Evolutionary conservation across 1,284 basidiomycete species (phyloP).

Genomic region (Rhodotorula sp.): DNA sequence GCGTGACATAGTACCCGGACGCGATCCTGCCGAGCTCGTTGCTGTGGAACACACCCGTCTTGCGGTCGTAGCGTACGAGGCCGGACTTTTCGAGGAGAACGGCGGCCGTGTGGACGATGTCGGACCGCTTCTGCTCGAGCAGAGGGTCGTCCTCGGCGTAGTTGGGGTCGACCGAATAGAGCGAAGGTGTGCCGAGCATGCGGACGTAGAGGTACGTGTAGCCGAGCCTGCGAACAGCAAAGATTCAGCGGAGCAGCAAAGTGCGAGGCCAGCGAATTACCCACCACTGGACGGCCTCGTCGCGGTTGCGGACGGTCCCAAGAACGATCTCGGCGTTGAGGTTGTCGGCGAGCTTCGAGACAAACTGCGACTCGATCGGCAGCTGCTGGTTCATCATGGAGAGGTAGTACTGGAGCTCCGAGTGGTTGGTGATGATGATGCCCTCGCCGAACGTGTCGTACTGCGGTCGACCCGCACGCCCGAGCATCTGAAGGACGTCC

Average conservation of each 20-base stretch:
- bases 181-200: conserved; percentile 83
- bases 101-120: conserved; percentile 92
- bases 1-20: conserved; percentile 94
- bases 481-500: conserved; percentile 98
- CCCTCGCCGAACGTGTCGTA: conserved; percentile 98
- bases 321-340: conserved; percentile 97
- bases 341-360: conserved; percentile 89
- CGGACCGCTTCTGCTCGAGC: conserved; percentile 80
- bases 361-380: conserved; percentile 95
- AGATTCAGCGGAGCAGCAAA: not conserved
- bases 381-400: conserved; percentile 91
- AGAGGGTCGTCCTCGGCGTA: conserved; percentile 82
- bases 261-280: conserved; percentile 27
- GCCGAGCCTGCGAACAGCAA: conserved; percentile 56
- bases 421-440: conserved; percentile 97
- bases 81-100: conserved; percentile 91
- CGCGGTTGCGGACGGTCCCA: conserved; percentile 89
- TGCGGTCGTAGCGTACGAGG: conserved; percentile 88
- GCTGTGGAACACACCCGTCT: conserved; percentile 81
- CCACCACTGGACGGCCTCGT: conserved; percentile 94
- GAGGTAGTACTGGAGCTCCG: conserved; percentile 94
- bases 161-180: conserved; percentile 88
- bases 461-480: conserved; percentile 94
- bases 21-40: conserved; percentile 93
- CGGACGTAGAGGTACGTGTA: conserved; percentile 97